Conservation (phyloP, 2,329 filamentous ascomycete genomes). For the Fusarium irregulare region DNA sequence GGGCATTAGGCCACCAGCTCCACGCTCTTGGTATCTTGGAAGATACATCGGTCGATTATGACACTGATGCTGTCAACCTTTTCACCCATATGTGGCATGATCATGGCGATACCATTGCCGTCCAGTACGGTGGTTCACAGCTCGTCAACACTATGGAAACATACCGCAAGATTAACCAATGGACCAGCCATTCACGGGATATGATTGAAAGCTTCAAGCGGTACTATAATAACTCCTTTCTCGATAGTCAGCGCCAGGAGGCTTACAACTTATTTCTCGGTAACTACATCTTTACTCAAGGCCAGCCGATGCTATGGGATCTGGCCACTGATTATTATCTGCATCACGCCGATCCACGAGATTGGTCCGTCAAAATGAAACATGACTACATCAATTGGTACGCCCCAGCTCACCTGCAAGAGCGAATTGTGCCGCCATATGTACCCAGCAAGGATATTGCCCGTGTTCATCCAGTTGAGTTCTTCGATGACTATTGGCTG, state of each 20-base stretch:
- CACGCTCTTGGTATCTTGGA: conserved; percentile 90
- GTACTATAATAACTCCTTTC: conserved; percentile 98
- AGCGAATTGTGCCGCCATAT: conserved; percentile 65
- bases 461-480: conserved; percentile 61
- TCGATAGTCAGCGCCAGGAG: conserved; percentile 97
- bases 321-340: conserved; percentile 95
- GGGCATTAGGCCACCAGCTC: conserved; percentile 90
- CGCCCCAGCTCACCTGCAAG: conserved; percentile 76
- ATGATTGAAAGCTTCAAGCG: conserved; percentile 99
- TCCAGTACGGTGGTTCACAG: conserved; percentile 97
- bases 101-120: conserved; percentile 96
- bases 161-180: conserved; percentile 98
- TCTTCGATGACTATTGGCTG: conserved; percentile 94
- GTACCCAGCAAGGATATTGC: conserved; percentile 53
- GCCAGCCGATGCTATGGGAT: conserved; percentile 97
- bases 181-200: conserved; percentile 96
- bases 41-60: conserved; percentile 84
- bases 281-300: conserved; percentile 89
- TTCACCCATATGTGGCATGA: conserved; percentile 99
- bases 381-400: conserved; percentile 92
- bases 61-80: conserved; percentile 94
- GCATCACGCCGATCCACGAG: conserved; percentile 85
- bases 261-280: conserved; percentile 97
- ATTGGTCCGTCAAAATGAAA: conserved; percentile 70
- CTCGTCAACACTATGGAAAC: conserved; percentile 99